These are phyloP conservation scores for Backusella liffmaniae DNA, from an alignment of 192 early-diverging fungal genomes.

Conservation along the genomic window DNA sequence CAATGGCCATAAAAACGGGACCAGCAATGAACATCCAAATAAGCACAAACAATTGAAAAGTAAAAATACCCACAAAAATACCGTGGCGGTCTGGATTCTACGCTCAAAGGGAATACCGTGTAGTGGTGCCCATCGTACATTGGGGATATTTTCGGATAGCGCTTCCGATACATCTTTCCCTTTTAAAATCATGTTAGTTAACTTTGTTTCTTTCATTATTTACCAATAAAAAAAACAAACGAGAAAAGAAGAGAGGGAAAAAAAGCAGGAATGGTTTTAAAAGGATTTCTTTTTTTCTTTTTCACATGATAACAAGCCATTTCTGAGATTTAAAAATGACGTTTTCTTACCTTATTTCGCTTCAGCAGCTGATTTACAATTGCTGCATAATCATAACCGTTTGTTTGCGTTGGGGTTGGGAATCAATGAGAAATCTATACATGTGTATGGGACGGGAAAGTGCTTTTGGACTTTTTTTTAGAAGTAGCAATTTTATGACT, in stretches of 20 bases:
- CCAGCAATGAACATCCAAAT: constrained; percentile 64
- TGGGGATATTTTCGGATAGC: neutral
- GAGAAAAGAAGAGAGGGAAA: neutral
- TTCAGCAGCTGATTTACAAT: neutral
- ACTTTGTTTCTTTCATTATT: neutral
- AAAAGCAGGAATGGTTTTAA: neutral
- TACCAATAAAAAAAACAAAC: neutral
- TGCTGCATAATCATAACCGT: neutral
- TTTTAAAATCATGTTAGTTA: neutral
- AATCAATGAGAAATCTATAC: too few relatives aligned
- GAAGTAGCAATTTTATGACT: too few relatives aligned
- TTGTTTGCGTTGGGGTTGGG: neutral
- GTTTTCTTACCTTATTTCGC: neutral
- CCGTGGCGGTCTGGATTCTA: constrained; percentile 64
- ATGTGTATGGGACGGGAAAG: too few relatives aligned
- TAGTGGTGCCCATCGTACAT: constrained; percentile 12
- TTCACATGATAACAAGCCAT: neutral
- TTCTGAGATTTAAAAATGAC: constrained; percentile 6
- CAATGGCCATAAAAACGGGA: constrained; percentile 48
- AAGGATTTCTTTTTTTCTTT: neutral
- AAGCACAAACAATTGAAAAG: constrained; percentile 47
- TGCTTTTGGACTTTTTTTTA: too few relatives aligned
- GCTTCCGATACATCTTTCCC: neutral
- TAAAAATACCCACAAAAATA: constrained; percentile 61
- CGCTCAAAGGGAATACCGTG: constrained; percentile 55